Evolutionary conservation across 345 rosid species (phyloP), one percentile per base, ranked within the genome.

Genomic region (Lepidium africanum): DNA sequence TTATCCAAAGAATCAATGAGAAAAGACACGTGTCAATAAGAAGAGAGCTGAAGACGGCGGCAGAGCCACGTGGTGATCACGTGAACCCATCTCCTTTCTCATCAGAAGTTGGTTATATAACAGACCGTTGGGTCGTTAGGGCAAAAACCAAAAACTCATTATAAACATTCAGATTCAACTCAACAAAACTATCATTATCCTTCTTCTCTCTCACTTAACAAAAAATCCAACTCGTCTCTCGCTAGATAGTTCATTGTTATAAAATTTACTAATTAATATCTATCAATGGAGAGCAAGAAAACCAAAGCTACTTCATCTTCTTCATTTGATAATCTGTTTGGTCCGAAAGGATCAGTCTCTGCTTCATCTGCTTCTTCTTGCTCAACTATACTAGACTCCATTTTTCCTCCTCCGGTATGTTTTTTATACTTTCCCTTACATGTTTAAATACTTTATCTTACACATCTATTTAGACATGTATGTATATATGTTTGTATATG

Each of bases 61-160:
- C 65, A 75, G 25, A 62, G 78, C 59, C 78, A 75, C 78, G 78
- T 75, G 78, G 59, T 49, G 17, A 75, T 75, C 74, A 75, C 78
- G 66, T 75, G 78, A 75, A 74, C 58, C 73, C 77, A 74, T 73
- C 55, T 66, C 33, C 62, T 56, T 19, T 59, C 62, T 49, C 56
- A 51, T 74, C 62, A 67, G 72, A 67, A 74, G 78, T 68, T 69
- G 74, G 78, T 75, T 75, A 75, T 75, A 75, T 60, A 75, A 69
- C 65, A 56, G 70, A 75, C 78, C 70, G 74, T 75, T 75, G 54
- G 70, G 68, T 60, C 15, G 73, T 67, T 74, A 74, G 73, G 78
- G 73, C 78, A 74, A 45, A 74, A 52, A 23, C 33, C 41, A 45
- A 58, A n/a, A 67, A 67, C 37, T 33, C 70, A 55, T 64, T 39